Evolutionary conservation across 441 rosid genomes (phyloP).

Genomic region (Arabidopsis hybrid): DNA sequence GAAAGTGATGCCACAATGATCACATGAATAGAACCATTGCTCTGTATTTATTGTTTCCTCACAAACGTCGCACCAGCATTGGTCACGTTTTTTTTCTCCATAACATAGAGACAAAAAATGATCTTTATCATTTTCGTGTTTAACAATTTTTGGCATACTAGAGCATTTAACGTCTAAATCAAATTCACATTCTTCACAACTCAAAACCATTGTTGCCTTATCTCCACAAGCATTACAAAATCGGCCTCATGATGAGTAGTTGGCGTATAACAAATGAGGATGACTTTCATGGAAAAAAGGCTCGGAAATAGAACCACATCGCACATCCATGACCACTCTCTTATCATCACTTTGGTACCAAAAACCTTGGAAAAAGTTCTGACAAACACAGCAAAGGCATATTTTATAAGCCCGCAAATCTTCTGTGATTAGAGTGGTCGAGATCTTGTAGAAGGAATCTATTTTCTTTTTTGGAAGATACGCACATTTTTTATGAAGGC

Average conservation of each 20-base stretch:
- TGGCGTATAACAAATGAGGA: constrained; percentile 20
- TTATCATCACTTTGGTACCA: not conserved
- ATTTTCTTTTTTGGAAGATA: constrained; percentile 23
- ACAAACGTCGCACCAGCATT: constrained; percentile 34
- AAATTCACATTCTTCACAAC: constrained; percentile 29
- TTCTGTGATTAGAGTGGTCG: not conserved
- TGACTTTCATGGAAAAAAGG: constrained; percentile 28
- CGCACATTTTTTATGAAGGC: constrained; percentile 40
- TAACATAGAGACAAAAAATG: constrained; percentile 29
- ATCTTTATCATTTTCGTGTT: constrained; percentile 32
- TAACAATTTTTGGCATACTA: constrained; percentile 23
- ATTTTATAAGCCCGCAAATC: fast-evolving
- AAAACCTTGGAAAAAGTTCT: constrained; percentile 19
- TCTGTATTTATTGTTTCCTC: constrained; percentile 24
- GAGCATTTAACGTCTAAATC: constrained; percentile 26
- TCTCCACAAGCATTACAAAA: constrained; percentile 33
- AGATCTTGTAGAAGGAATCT: not conserved
- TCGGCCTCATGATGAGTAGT: not conserved
- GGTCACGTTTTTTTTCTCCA: not conserved
- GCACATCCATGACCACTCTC: not conserved
- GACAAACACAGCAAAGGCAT: not conserved
- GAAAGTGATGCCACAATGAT: constrained; percentile 18
- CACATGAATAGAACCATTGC: constrained; percentile 36
- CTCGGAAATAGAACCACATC: constrained; percentile 16
- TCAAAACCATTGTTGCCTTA: not conserved